Base-by-base conservation (phyloP, 768 basidiomycete species). In the Nidularia pulvinata region DNA sequence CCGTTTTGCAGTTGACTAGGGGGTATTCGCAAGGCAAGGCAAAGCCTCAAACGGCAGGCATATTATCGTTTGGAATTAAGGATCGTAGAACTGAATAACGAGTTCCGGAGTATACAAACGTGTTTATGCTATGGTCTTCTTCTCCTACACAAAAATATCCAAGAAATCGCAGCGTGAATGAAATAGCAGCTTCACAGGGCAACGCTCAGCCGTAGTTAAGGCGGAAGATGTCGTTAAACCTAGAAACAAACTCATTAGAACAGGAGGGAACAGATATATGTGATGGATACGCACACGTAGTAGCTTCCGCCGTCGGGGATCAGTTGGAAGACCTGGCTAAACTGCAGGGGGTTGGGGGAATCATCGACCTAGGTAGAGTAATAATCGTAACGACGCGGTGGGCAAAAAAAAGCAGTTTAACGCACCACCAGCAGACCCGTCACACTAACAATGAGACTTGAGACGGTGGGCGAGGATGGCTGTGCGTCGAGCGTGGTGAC, bases 271-370 rank as follows among this genome's bases (percentile, higher is more conserved):
- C 13, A n/a, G n/a, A 39, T 9, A 50, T 42, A 9, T n/a, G 36
- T 42, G 30, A 19, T 22, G 22, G 25, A 42, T 9, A 76, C 91
- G 46, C 71, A 95, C 94, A 98, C 90, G 66, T 87, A 98, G 78
- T 89, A 95, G 59, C 83, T 83, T 16, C 58, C 61, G 5, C 77
- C 83, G 2, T 95, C 91, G 30, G 83, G 87, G 50, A 91, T 79
- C 54, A 99, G 84, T 60, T 96, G 93, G 85, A 99, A 99, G 57
- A 85, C 77, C 73, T 99, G 97, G 59, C 87, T 91, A 78, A 92
- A 99, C 62, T 84, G 86, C 53, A 99, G 75, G n/a, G 92, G 85
- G 59, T 91, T 90, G 53, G 71, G 43, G 57, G 77, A 79, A 56
- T 90, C 92, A 61, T 98, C 95, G 59, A 98, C 85, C 92, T 93